A percentile compares a stretch with the other conserved stretches of the same genome.
phyloP scores from a whole-genome alignment of 2,329 filamentous ascomycete genomes.

The Ilyonectria destructans region DNA sequence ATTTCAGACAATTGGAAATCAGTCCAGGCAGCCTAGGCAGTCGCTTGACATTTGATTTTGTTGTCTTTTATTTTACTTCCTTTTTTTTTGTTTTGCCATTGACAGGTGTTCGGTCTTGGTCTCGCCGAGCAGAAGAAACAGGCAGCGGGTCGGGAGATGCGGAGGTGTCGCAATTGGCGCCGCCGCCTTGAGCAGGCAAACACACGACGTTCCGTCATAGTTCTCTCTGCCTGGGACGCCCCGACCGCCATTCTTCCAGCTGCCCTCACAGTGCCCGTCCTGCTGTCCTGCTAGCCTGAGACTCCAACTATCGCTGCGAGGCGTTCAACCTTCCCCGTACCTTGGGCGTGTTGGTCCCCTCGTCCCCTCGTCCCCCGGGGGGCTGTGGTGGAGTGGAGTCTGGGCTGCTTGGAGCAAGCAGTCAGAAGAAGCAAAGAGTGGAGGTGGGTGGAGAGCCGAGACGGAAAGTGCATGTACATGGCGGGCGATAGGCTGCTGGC shows the following conservation, averaged over 20 bases:
- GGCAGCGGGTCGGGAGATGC: not conserved
- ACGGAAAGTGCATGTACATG: not conserved
- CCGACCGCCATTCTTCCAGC: conserved; percentile 9
- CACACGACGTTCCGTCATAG: not conserved
- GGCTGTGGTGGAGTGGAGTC: not conserved
- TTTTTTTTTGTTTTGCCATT: conserved; percentile 2
- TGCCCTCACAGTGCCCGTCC: not conserved
- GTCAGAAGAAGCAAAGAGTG: not conserved
- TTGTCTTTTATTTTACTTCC: not conserved
- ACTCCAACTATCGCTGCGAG: not conserved
- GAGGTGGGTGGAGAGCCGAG: not conserved
- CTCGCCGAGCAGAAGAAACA: not conserved
- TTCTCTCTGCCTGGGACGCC: not conserved
- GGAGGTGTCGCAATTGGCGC: conserved; percentile 13
- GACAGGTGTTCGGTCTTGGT: not conserved
- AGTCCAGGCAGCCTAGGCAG: conserved; percentile 2
- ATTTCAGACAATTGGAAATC: not conserved
- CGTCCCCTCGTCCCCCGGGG: too few species aligned
- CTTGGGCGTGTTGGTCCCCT: not conserved
- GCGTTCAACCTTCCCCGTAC: not conserved
- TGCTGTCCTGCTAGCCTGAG: not conserved
- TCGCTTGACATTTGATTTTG: not conserved
- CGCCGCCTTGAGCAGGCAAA: conserved; percentile 11
- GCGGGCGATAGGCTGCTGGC: conserved; percentile 37
- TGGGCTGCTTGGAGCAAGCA: not conserved